Base-by-base conservation (phyloP, 805 yeast genomes). In the Ogataea nonfermentans region DNA sequence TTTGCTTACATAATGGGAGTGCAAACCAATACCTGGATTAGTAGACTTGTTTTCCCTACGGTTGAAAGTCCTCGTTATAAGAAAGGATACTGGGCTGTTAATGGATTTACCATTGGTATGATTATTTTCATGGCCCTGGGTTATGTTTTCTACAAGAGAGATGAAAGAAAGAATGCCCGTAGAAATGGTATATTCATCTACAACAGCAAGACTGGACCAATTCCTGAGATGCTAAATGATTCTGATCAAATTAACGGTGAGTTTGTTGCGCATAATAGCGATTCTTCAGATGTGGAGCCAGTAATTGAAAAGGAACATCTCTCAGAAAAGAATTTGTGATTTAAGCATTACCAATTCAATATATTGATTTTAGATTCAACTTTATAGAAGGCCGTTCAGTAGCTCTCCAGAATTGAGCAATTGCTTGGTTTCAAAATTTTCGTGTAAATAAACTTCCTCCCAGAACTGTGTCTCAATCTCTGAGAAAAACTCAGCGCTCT, bases 381-480 rank as follows among this genome's bases (percentile, higher is more conserved):
- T n/a, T n/a, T 19, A 19, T 19, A 19, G 3, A n/a, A n/a, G 28
- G 12, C 14, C 28, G 28, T 25, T 25, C 5, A 25, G 28, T 5
- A 25, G 12, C 14, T 25, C 14, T n/a, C 28, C 28, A 6, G 14
- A n/a, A 13, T 25, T 25, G 6, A n/a, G 14, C 28, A 25, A 13
- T 25, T 25, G 14, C 14, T 25, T 25, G 12, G 28, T 11, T 9
- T 35, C 40, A 35, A 14, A 28, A 19, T 35, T 30, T 9, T 30
- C 40, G 12, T 28, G 24, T 15, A 35, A 12, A 16, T 35, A 35
- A 4, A 28, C 40, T 10, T 35, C 40, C 22, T 35, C 40, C 40
- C 40, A 35, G 27, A 35, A 35, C 16, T 35, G 27, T 17, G 27
- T 15, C 6, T 35, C 40, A 8, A 17, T 10, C 9, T 34, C 37